Evolutionary conservation across 1,284 basidiomycete genomes (phyloP), one percentile per base, ranked within the genome.

Genomic region (Rhodotorula sp.): DNA sequence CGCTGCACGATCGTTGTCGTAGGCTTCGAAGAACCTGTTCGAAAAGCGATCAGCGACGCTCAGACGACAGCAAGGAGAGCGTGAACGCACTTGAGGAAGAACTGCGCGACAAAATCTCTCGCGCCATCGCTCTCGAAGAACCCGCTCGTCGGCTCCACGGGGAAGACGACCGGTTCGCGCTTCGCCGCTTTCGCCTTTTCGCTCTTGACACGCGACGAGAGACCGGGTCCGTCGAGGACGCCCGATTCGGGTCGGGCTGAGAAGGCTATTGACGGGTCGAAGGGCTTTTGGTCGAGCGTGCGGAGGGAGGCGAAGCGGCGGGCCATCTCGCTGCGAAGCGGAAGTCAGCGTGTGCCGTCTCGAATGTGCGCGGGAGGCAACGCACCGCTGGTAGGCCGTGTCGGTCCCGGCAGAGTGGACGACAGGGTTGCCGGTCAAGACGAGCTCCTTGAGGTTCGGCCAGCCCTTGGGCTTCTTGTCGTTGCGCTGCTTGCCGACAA

Each of bases 361-460:
- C n/a, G 30, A 55, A n/a, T 30, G 39, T 71, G 77, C 69, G 73
- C 53, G 72, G 71, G 46, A 70, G 70, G 72, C 1, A 66, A 81
- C 84, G 77, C 74, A 89, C 91, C 85, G 85, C 81, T 87, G 85
- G 79, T 90, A 88, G 59, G 85, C 81, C 62, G 87, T 85, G 29
- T 80, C 82, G 47, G 85, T 86, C 62, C 85, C 81, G 72, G 85
- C 83, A 61, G 85, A 82, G 62, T 89, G 87, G 48, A 83, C 77
- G 56, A 95, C 74, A 3, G 92, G 92, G 77, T 94, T 95, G 30
- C 89, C 91, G 15, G 84, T 82, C 62, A 94, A 81, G 52, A 95
- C 85, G 54, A 95, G 80, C 81, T 95, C 92, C 65, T 87, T 84
- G 57, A 92, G 80, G 22, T 76, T 70, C 19, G 46, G 59, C 57